Conservation (phyloP, 1,139 yeast species). For the Zygoascus sp. region DNA sequence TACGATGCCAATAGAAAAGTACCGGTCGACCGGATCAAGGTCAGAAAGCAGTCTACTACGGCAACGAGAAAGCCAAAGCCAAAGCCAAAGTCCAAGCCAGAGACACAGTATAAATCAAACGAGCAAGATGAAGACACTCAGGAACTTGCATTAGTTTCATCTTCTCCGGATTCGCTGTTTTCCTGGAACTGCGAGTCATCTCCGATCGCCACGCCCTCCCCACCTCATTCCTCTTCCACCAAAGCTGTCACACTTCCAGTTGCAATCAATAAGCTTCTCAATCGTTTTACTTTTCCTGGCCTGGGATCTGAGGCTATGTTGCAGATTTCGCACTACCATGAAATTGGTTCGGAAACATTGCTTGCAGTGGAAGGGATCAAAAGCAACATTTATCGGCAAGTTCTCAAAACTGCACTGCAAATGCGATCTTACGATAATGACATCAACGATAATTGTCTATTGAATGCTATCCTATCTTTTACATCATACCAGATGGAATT, state of each 20-base stretch:
- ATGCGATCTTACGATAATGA: background rate
- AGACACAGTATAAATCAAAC: background rate
- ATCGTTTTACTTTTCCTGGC: background rate
- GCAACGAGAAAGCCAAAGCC: no score
- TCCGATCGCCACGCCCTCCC: background rate
- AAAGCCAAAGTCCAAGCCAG: background rate
- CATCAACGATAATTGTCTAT: background rate
- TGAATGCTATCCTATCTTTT: slow-evolving; percentile 2
- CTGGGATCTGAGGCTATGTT: background rate
- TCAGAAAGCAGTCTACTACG: no score
- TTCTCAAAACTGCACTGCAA: slow-evolving; percentile 1
- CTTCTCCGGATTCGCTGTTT: background rate
- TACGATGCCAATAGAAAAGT: background rate
- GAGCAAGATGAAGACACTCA: background rate
- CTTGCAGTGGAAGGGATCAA: background rate
- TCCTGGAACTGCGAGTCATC: background rate
- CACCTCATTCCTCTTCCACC: background rate
- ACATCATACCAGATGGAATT: background rate
- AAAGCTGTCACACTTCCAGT: background rate
- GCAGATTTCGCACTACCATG: background rate
- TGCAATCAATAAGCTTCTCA: background rate
- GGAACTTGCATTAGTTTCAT: background rate
- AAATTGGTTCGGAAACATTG: background rate
- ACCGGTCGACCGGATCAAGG: background rate
- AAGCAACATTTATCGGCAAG: slow-evolving; percentile 1